phyloP scores from a whole-genome alignment of 2,329 filamentous ascomycete species.

The Rhinocladiella similis region DNA sequence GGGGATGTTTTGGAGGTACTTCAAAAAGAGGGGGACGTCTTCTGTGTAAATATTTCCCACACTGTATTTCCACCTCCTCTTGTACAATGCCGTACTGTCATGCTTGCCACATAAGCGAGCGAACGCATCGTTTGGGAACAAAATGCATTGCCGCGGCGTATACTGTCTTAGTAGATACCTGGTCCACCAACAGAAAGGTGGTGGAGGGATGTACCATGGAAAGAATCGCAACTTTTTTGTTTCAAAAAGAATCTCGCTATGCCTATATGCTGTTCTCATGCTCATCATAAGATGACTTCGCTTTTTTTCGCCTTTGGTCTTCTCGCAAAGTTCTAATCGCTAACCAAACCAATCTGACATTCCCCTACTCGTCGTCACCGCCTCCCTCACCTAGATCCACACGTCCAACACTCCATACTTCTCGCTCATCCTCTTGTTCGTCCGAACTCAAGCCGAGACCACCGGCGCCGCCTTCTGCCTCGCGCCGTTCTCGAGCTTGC shows the following conservation, averaged over 20 bases:
- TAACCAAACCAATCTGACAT: too few relatives aligned
- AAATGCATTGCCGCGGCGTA: neutral
- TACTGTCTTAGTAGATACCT: neutral
- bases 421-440: slow-evolving; percentile 89
- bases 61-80: too few relatives aligned
- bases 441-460: slow-evolving; percentile 85
- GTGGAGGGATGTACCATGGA: neutral
- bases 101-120: neutral
- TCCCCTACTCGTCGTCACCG: slow-evolving; percentile 1
- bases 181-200: neutral
- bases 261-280: too few relatives aligned
- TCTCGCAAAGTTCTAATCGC: too few relatives aligned
- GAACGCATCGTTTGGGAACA: neutral
- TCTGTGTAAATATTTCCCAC: neutral
- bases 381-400: slow-evolving; percentile 65
- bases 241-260: neutral
- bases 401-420: slow-evolving; percentile 93
- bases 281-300: too few relatives aligned
- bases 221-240: neutral
- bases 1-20: neutral
- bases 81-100: neutral
- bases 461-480: slow-evolving; percentile 86
- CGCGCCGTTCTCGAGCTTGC: slow-evolving; percentile 83
- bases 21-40: neutral
- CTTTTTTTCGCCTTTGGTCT: too few relatives aligned